phyloP scores from a whole-genome alignment of 805 yeast species.

The Kuraishia borneana region DNA sequence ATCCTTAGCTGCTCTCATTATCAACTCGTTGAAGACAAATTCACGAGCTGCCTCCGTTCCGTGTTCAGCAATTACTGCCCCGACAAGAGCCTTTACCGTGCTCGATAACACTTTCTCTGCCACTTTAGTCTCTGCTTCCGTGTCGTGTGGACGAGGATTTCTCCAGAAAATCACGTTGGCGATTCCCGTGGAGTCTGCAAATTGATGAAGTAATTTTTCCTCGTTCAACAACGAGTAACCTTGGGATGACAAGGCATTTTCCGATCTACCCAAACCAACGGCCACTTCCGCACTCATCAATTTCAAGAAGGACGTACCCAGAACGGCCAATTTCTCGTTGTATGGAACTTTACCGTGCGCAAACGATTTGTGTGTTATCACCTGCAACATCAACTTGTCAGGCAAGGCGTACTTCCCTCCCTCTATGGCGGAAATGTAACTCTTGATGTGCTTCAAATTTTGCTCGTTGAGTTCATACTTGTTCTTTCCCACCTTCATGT shows the following conservation, averaged over 20 bases:
- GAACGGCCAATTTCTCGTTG: slow-evolving; percentile 70
- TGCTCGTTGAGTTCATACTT: slow-evolving; percentile 41
- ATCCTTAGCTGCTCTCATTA: not conserved
- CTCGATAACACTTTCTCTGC: slow-evolving; percentile 29
- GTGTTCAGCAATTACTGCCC: slow-evolving; percentile 53
- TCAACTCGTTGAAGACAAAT: slow-evolving; percentile 29
- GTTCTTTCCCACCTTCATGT: slow-evolving; percentile 37
- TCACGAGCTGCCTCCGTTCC: slow-evolving; percentile 49
- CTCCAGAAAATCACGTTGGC: slow-evolving; percentile 57
- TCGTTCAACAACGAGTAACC: slow-evolving; percentile 40
- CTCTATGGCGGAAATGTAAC: slow-evolving; percentile 23
- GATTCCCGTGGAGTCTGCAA: slow-evolving; percentile 36
- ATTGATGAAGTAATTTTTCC: slow-evolving; percentile 36
- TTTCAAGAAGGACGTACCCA: slow-evolving; percentile 58
- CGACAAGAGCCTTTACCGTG: slow-evolving; percentile 44
- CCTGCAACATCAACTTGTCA: slow-evolving; percentile 62
- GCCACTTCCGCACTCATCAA: slow-evolving; percentile 33
- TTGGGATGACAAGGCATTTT: slow-evolving; percentile 46
- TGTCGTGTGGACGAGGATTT: slow-evolving; percentile 29
- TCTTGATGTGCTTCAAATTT: slow-evolving; percentile 36
- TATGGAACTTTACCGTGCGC: slow-evolving; percentile 86
- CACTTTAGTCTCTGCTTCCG: slow-evolving; percentile 34
- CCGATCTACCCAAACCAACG: slow-evolving; percentile 11
- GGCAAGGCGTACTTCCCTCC: slow-evolving; percentile 38
- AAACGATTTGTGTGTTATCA: slow-evolving; percentile 87